A percentile compares a stretch with the other conserved stretches of the same genome.
Evolutionary conservation across 352 stramenopile species (phyloP).

Genomic region (Globisporangium cederbergense): DNA sequence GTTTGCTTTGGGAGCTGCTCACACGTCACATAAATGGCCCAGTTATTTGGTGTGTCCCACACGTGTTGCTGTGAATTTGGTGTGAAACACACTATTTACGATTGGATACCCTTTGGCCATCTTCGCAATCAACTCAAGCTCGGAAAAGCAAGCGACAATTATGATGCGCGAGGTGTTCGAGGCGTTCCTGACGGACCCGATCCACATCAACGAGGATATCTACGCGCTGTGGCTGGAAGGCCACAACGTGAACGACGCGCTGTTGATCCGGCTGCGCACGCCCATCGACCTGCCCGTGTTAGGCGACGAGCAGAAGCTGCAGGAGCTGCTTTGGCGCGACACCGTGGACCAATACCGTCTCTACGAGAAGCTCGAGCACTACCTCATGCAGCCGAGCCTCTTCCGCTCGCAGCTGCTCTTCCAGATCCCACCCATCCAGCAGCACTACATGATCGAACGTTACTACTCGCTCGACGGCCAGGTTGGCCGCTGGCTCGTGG

Average conservation of each 20-base stretch:
- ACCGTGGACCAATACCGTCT: constrained; percentile 83
- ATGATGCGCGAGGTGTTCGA: constrained; percentile 81
- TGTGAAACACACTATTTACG: background rate
- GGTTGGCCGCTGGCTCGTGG: constrained; percentile 71
- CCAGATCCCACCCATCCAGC: constrained; percentile 71
- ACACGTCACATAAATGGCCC: constrained; percentile 6
- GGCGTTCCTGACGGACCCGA: constrained; percentile 76
- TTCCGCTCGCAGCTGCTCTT: constrained; percentile 79
- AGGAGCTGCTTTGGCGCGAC: constrained; percentile 73
- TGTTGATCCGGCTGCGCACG: constrained; percentile 45
- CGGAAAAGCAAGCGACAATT: background rate
- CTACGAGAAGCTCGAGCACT: constrained; percentile 83
- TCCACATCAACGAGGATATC: constrained; percentile 75
- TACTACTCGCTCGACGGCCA: constrained; percentile 76
- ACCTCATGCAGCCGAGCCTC: constrained; percentile 73
- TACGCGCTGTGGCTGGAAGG: constrained; percentile 80
- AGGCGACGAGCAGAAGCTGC: constrained; percentile 48
- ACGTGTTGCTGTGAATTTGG: background rate
- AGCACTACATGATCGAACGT: constrained; percentile 79
- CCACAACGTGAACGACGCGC: constrained; percentile 52
- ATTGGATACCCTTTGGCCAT: background rate
- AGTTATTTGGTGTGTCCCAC: background rate
- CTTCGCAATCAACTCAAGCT: background rate
- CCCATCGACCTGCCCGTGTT: constrained; percentile 47
- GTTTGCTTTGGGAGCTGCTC: constrained; percentile 8